Percentiles rank a stretch among this genome's conserved stretches.
These are phyloP conservation scores for Pseudocercospora pini-densiflorae DNA, from an alignment of 2,329 filamentous ascomycete genomes.

Conservation along the genomic window DNA sequence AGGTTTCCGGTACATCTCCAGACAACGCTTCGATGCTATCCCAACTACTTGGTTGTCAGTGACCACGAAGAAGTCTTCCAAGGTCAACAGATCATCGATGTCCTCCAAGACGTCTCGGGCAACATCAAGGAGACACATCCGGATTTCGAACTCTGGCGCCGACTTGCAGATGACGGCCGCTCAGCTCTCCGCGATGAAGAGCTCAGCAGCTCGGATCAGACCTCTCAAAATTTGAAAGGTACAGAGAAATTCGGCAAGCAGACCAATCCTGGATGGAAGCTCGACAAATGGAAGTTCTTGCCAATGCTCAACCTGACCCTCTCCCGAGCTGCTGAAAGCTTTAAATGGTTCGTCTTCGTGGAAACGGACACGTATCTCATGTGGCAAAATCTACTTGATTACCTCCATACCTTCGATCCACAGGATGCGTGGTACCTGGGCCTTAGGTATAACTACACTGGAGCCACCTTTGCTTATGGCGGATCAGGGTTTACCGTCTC, in stretches of 20 bases:
- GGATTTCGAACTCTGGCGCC: constrained; percentile 37
- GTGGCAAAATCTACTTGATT: constrained; percentile 48
- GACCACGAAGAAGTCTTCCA: constrained; percentile 54
- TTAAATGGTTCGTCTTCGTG: constrained; percentile 58
- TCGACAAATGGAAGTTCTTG: constrained; percentile 63
- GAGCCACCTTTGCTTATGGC: constrained; percentile 28
- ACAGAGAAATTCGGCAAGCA: constrained; percentile 32
- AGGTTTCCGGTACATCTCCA: constrained; percentile 62
- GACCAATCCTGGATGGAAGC: constrained; percentile 52
- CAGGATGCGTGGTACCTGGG: constrained; percentile 53
- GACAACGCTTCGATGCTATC: constrained; percentile 58
- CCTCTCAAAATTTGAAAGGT: constrained; percentile 31
- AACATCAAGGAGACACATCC: constrained; percentile 33
- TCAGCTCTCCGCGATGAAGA: too few species aligned
- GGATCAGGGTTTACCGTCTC: constrained; percentile 35
- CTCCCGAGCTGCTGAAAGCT: constrained; percentile 40
- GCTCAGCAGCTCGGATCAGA: too few species aligned
- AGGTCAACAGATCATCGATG: constrained; percentile 44
- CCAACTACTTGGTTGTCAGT: constrained; percentile 53
- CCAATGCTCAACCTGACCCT: constrained; percentile 59
- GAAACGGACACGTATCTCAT: constrained; percentile 57
- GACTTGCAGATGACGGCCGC: too few species aligned
- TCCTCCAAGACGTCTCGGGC: constrained; percentile 34
- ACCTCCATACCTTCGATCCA: constrained; percentile 52
- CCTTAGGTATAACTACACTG: constrained; percentile 52